Percentiles rank a stretch among this genome's conserved stretches.
Conservation (phyloP, 768 basidiomycete genomes). For the Gelatoporia subvermispora region DNA sequence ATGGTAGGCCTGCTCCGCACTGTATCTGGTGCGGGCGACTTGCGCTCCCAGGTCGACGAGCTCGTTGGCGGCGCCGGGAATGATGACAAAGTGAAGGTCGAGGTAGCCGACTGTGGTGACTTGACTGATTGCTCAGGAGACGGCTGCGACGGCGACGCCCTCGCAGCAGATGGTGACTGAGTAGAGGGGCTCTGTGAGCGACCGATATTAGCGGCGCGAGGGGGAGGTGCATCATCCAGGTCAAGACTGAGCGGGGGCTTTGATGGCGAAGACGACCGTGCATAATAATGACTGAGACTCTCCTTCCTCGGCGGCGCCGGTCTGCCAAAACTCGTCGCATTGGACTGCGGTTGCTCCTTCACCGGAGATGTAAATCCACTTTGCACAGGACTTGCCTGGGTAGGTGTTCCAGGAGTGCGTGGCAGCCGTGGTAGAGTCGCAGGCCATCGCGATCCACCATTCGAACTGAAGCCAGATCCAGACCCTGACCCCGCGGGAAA, state of each 20-base stretch:
- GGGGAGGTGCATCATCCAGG: constrained; percentile 40
- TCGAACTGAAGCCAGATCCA: neutral
- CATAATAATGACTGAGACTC: neutral
- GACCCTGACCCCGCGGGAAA: constrained; percentile 1
- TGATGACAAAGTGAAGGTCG: constrained; percentile 15
- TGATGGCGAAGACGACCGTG: constrained; percentile 6
- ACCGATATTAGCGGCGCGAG: neutral
- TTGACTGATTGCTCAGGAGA: neutral
- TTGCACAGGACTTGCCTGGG: neutral
- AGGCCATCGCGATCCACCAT: constrained; percentile 14
- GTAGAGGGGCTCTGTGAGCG: neutral
- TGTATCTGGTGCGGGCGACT: neutral
- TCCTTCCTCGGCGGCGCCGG: neutral
- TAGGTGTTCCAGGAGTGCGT: constrained; percentile 10
- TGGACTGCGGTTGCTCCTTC: neutral
- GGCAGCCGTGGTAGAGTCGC: constrained; percentile 19
- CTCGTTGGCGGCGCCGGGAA: constrained; percentile 20
- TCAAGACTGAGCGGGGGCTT: constrained; percentile 21
- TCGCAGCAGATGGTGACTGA: neutral
- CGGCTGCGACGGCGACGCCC: constrained; percentile 3
- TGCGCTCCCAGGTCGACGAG: neutral
- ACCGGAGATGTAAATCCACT: neutral
- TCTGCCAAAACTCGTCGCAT: neutral
- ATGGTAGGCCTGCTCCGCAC: constrained; percentile 18
- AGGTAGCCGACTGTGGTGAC: constrained; percentile 13